Base-by-base conservation (phyloP, 139 green algal species). In the Micromonas commoda region DNA sequence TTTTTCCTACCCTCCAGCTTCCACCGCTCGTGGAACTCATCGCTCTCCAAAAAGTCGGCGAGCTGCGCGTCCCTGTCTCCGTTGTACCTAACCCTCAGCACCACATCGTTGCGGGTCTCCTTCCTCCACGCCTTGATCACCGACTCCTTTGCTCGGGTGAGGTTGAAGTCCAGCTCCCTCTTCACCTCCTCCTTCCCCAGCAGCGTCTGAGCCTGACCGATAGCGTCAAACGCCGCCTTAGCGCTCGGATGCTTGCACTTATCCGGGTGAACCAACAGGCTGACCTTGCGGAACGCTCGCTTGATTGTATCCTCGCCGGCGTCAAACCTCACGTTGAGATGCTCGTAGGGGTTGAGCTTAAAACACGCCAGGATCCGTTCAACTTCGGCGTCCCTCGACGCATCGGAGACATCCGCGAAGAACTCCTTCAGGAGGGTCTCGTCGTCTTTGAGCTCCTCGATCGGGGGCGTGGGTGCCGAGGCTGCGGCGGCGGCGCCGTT, bases 271-370 rank as follows among this genome's bases (percentile, higher is more conserved):
- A 81, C 52, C 1, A 81, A 23, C 38, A 81, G 65, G 1, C 38
- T 74, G 20, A 60, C 29, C 51, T 78, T 79, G 1, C 80, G 45
- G 68, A 81, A 84, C 73, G 64, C 60, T 16, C 45, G 39, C 21
- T 51, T 35, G 53, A 83, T 76, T 16, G 76, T 57, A 29, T 69
- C 19, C 23, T 76, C 29, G 31, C 3, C 51, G 19, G 60, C 71
- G 54, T 83, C 68, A n/a, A 79, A 79, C 13, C 31, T 37, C 23
- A 83, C 23, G 60, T 76, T 77, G 2, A 83, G 53, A 24, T 68
- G 28, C 73, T 80, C 79, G 71, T 80, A 83, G 1, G 79, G 79
- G 53, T 83, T 83, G 35, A 83, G 72, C 45, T 80, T 80, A 34
- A 83, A 83, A 26, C 28, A 54, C 13, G 29, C n/a, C n/a, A 83